These are phyloP conservation scores for Eucalyptus urophylla DNA, from an alignment of 345 rosid species.

Conservation along the genomic window DNA sequence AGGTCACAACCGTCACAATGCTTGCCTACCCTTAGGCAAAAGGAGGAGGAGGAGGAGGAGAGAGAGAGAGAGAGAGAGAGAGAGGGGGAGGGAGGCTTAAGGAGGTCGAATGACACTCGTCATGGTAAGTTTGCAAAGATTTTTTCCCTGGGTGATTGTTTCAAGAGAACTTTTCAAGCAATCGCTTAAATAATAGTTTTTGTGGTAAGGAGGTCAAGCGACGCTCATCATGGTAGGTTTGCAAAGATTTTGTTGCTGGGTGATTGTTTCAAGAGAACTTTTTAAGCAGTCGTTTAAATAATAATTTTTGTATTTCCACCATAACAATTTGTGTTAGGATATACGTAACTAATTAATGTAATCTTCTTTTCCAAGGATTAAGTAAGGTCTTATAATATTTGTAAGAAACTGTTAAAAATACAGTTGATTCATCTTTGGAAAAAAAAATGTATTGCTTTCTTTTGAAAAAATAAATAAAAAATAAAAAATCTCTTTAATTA, in stretches of 20 bases:
- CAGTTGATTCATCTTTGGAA: not conserved
- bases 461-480: not conserved
- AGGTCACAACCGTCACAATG: not conserved
- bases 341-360: not conserved
- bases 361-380: not conserved
- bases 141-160: not conserved
- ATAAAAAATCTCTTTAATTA: not conserved
- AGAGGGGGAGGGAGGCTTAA: accelerated
- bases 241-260: too few species aligned
- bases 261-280: too few species aligned
- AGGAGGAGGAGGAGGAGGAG: too few species aligned
- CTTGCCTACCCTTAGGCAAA: not conserved
- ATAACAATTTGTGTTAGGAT: not conserved
- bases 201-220: not conserved
- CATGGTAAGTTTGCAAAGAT: not conserved
- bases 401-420: not conserved
- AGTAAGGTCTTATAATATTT: not conserved
- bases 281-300: not conserved
- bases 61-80: not conserved
- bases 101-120: accelerated
- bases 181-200: not conserved
- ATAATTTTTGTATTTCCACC: not conserved
- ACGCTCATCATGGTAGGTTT: too few species aligned
- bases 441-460: not conserved
- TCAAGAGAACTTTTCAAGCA: not conserved